A percentile compares a stretch with the other conserved stretches of the same genome.
Conservation (phyloP, 2,329 filamentous ascomycete genomes). For the Sporothrix phasma region DNA sequence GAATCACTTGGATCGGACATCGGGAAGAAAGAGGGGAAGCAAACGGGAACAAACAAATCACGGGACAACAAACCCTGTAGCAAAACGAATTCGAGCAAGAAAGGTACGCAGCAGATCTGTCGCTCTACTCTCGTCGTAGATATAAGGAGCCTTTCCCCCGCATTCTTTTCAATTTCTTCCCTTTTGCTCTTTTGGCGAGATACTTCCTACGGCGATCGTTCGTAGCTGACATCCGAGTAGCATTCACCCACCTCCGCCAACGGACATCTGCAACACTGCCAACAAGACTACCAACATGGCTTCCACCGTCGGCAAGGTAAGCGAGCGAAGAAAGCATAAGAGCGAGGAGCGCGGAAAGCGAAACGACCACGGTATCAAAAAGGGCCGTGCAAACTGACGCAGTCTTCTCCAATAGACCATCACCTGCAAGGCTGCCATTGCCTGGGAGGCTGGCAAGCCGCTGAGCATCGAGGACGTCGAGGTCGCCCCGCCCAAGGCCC, state of each 20-base stretch:
- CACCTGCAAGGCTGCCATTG: slow-evolving; percentile 93
- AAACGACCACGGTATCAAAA: neutral
- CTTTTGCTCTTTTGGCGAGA: neutral
- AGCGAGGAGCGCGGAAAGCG: neutral
- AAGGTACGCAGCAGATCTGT: neutral
- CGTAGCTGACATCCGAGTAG: neutral
- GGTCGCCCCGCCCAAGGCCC: slow-evolving; percentile 75
- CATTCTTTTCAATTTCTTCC: neutral
- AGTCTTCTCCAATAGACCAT: slow-evolving; percentile 54
- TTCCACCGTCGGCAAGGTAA: slow-evolving; percentile 44
- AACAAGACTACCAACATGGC: slow-evolving; percentile 31
- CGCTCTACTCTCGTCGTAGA: neutral
- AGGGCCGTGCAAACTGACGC: neutral
- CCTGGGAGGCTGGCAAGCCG: slow-evolving; percentile 91
- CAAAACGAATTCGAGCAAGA: neutral
- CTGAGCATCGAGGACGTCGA: slow-evolving; percentile 86
- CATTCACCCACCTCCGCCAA: neutral
- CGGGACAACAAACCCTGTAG: neutral
- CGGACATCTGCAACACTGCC: neutral
- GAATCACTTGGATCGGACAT: neutral
- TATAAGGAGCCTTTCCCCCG: neutral
- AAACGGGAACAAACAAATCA: slow-evolving; percentile 1
- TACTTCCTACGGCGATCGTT: neutral
- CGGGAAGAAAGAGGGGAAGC: slow-evolving; percentile 7
- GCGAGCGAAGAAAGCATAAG: slow-evolving; percentile 9